Base-by-base conservation (phyloP, 2,329 filamentous ascomycete genomes). In the Camillea tinctor region DNA sequence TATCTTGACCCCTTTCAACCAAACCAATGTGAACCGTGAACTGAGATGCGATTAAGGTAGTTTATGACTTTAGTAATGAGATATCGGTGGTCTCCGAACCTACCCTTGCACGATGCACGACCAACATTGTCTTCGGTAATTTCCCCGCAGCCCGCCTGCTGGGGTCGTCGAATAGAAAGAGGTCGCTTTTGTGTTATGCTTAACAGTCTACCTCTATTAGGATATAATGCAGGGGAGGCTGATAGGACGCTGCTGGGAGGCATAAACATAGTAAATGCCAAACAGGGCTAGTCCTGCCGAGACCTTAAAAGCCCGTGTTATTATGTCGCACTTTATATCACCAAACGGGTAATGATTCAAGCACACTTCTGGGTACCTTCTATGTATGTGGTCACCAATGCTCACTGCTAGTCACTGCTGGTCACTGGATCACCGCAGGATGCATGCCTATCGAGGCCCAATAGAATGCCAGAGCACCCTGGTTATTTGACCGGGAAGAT, bases 21-120 rank as follows among this genome's bases (percentile, higher is more conserved):
- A 66, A 64, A 61, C 26, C 62, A 69, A 69, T 66, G 70, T 72
- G 70, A 71, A 62, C 52, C 65, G 63, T 63, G 58, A 65, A 59
- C 62, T 44, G 36, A 44, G 56, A 68, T 52, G 17, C 23, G 19
- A 30, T 40, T 36, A 24, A 55, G 22, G 13, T 44, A 44, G 13
- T 11, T n/a, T 17, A 6, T 44, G 36, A 15, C 36, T 44, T n/a
- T 44, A 44, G 36, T n/a, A 44, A 17, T 44, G 36, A 44, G 13
- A n/a, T 17, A n/a, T 44, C 36, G 36, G 36, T n/a, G 15, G 36
- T n/a, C 36, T 11, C 36, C 36, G 36, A n/a, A n/a, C 26, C 36
- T 44, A 22, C 50, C 50, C 50, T 51, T 51, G 50, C 50, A 44
- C 24, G 17, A 26, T 51, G 50, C 50, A 44, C 24, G 17, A 26